Evolutionary conservation across 1,284 basidiomycete species (phyloP).

Genomic region (Earliella scabrosa): DNA sequence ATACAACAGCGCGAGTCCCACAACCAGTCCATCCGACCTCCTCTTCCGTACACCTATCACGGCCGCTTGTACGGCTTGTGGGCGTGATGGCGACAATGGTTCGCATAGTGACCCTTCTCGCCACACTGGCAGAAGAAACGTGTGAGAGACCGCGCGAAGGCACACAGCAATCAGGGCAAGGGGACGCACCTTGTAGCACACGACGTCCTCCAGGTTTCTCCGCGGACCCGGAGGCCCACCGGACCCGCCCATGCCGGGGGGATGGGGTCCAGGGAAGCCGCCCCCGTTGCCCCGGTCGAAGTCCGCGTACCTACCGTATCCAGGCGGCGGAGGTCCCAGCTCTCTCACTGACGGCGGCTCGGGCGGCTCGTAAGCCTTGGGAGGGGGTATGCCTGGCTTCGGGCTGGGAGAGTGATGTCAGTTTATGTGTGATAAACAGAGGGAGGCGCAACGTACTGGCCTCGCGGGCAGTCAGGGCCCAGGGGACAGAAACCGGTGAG

Average conservation of each 20-base stretch:
- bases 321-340: constrained; percentile 89
- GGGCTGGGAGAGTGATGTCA: constrained; percentile 52
- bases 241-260: constrained; percentile 30
- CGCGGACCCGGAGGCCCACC: constrained; percentile 49
- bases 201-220: constrained; percentile 83
- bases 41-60: neutral
- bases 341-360: constrained; percentile 76
- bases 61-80: constrained; percentile 69
- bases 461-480: constrained; percentile 87
- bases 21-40: neutral
- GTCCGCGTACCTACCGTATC: constrained; percentile 85
- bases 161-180: constrained; percentile 8
- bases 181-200: constrained; percentile 83
- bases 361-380: constrained; percentile 82
- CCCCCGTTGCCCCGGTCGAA: constrained; percentile 65
- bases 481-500: constrained; percentile 95
- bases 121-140: constrained; percentile 62
- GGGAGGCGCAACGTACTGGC: constrained; percentile 77
- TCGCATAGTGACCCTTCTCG: constrained; percentile 94
- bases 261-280: constrained; percentile 42
- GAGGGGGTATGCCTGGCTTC: constrained; percentile 72
- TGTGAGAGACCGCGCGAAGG: constrained; percentile 18
- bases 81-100: constrained; percentile 76
- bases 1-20: neutral
- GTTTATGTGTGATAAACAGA: constrained; percentile 9